These are phyloP conservation scores for Lichtheimia ornata DNA, from an alignment of 371 early-diverging fungal species.

Conservation along the genomic window DNA sequence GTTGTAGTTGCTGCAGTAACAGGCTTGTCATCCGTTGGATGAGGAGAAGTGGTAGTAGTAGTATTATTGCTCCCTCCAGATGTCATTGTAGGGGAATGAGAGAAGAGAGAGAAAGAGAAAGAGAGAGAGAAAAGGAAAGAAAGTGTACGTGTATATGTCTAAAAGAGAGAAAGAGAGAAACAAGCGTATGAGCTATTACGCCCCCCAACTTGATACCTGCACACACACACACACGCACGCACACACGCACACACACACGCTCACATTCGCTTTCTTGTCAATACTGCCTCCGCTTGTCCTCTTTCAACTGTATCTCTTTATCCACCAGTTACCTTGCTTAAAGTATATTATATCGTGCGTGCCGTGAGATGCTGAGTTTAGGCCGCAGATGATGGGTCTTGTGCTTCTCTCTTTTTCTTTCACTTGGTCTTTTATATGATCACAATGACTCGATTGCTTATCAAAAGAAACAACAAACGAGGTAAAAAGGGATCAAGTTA, in stretches of 20 bases:
- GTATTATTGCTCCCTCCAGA: not conserved
- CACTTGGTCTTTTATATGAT: too few relatives aligned
- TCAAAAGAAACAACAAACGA: too few relatives aligned
- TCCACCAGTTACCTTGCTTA: constrained; percentile 3
- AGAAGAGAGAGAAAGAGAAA: not conserved
- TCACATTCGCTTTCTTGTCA: not conserved
- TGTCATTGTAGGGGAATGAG: not conserved
- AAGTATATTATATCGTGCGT: not conserved
- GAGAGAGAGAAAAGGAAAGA: not conserved
- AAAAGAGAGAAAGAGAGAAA: too few relatives aligned
- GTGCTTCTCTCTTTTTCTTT: too few relatives aligned
- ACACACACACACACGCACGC: too few relatives aligned
- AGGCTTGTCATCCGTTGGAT: not conserved
- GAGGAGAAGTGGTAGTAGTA: too few relatives aligned
- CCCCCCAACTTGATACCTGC: too few relatives aligned
- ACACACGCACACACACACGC: too few relatives aligned
- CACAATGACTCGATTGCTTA: too few relatives aligned
- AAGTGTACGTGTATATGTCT: not conserved
- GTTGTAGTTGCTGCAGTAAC: constrained; percentile 3
- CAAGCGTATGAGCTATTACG: too few relatives aligned
- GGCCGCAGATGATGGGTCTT: too few relatives aligned
- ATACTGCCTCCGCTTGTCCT: not conserved
- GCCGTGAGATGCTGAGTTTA: not conserved
- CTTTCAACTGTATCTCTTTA: not conserved
- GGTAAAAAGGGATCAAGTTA: too few relatives aligned